phyloP scores from a whole-genome alignment of 495 filamentous ascomycete genomes.

The Penicillium argentinense region DNA sequence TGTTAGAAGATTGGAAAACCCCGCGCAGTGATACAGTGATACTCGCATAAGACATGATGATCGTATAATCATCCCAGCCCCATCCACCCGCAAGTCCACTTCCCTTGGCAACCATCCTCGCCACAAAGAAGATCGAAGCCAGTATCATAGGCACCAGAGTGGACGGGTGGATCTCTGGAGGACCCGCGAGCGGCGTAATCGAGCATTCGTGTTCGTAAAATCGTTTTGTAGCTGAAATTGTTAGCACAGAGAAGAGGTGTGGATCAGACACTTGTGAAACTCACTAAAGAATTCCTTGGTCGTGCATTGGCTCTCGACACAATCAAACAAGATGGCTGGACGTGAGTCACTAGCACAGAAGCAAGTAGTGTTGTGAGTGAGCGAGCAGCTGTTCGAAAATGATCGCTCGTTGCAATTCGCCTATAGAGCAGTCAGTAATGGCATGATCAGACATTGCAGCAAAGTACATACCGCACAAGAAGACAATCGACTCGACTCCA shows the following conservation, averaged over 20 bases:
- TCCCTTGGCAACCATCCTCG: conserved; percentile 28
- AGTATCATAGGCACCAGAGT: conserved; percentile 26
- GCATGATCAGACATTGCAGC: no score
- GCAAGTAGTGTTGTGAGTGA: conserved; percentile 9
- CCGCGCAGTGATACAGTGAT: background rate
- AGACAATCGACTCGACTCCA: conserved; percentile 1
- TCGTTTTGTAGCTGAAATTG: conserved; percentile 18
- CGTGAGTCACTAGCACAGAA: conserved; percentile 12
- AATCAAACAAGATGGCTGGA: conserved; percentile 6
- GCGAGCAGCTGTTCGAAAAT: conserved; percentile 11
- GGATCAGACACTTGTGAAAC: conserved; percentile 4
- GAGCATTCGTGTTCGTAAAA: conserved; percentile 20
- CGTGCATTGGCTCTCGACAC: conserved; percentile 16
- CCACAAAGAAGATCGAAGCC: conserved; percentile 24
- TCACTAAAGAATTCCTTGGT: conserved; percentile 19
- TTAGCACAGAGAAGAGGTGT: conserved; percentile 3
- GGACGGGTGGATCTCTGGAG: conserved; percentile 3
- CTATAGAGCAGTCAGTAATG: conserved; percentile 1
- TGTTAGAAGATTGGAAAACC: conserved; percentile 4
- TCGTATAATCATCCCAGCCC: conserved; percentile 33
- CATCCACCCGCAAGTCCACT: conserved; percentile 31
- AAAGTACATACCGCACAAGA: conserved; percentile 13
- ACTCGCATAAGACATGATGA: conserved; percentile 29
- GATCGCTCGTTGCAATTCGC: conserved; percentile 6
- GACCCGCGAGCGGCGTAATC: conserved; percentile 14